Evolutionary conservation across 495 filamentous ascomycete species (phyloP), one percentile per base, ranked within the genome.

Genomic region (Neurospora sp.): DNA sequence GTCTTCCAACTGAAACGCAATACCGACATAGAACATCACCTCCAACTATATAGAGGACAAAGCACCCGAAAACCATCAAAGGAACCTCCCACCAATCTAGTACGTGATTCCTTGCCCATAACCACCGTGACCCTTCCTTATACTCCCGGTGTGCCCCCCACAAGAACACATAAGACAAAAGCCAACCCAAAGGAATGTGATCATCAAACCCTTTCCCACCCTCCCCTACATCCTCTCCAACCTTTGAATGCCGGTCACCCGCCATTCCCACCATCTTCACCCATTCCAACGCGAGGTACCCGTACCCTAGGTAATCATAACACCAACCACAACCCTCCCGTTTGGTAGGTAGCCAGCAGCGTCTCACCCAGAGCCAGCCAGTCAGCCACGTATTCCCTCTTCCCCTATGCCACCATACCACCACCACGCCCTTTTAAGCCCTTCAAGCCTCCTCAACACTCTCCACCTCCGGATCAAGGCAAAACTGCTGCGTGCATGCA

Each of bases 401-500:
- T 16, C 12, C 10, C 20, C 48, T 10, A 1, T 6, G 10, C 27
- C 22, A 61, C 6, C 27, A 65, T 35, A 8, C 27, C 27, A 27
- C 45, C 45, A 53, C 45, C 44, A 53, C 20, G 45, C 45, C 45
- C 48, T 27, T 59, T 10, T 27, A 27, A 4, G 45, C 45, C 45
- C 48, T 27, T 65, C 14, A 65, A 17, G 53, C 53, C 14, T 8
- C 6, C 27, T 65, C 53, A 35, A 17, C 8, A 42, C 22, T 6
- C 22, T 2, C 1, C 12, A 20, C 65, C 3, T 61, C 40, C 1
- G 59, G 37, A 6, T 69, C 48, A 4, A 53, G 61, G 73, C 76
- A 78, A 38, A 70, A 40, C 16, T 78, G 70, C 48, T 69, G 31
- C 12, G 75, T 78, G 72, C 77, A 79, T 2, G 27, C 8, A 70